Base-by-base conservation (phyloP, 345 rosid species). In the Salix exigua region DNA sequence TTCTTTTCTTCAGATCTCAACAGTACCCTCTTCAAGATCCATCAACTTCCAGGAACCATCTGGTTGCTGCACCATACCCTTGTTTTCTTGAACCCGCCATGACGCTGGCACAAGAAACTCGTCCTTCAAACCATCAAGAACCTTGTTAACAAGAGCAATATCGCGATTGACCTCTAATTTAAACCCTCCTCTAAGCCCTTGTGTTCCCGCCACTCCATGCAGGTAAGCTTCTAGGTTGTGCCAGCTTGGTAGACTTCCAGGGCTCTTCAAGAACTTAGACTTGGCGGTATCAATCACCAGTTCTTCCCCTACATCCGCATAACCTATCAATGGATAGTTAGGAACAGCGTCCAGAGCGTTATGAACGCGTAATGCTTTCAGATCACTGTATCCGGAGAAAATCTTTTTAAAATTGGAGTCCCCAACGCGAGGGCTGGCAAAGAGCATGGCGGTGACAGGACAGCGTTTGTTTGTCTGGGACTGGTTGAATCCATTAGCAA, bases 11-110 rank as follows among this genome's bases (percentile, higher is more conserved):
- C 28, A 58, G 63, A 26, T n/a, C 1, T 58, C 26, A 23, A 23
- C 69, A 28, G 6, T 33, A 40, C 37, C 70, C 10, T 66, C 46
- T 73, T 33, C 66, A 18, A 82, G 85, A 67, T 86, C 91, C 23
- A 78, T 71, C 18, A 88, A 83, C 76, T 67, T 67, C 94, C 97
- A 90, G 5, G 81, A 65, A 21, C 90, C 89, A 26, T 91, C 88
- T 11, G 74, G 72, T 79, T 21, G 44, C 77, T 91, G 90, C 82
- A 88, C 70, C 92, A 90, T 88, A 64, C 90, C 90, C 60, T 70
- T 88, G 72, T 88, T 84, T 68, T 77, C 75, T 72, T 73, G 51
- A 65, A 79, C 62, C 88, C 90, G 85, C 96, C 94, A 91, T 11
- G 7, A 19, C 60, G 42, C 79, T 13, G 90, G 92, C 40, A 86